Evolutionary conservation across 169 alveolate genomes (phyloP), one percentile per base, ranked within the genome.

Genomic region (Plasmodium fragile): DNA sequence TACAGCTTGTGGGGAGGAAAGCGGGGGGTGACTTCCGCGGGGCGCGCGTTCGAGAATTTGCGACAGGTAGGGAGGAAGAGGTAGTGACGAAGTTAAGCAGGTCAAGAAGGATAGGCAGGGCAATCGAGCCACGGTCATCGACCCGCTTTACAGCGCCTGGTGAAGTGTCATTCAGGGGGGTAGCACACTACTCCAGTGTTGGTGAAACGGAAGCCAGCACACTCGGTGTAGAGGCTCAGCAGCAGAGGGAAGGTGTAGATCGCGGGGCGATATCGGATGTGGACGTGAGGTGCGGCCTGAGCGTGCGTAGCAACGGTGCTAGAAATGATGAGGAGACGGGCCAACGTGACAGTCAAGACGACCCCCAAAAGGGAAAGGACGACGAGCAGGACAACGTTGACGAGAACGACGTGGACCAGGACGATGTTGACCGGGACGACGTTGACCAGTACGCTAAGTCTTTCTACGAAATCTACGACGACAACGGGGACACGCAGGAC

Each of bases 391-490:
- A 39, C n/a, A 28, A 43, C 45, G 45, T 39, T 39, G 83, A 82
- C 32, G 13, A 75, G 36, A 32, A 65, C 7, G 81, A 73, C 10
- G 72, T 25, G 0, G 34, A 55, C 13, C 34, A 53, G 5, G 80
- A 79, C 6, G 84, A 81, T 0, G 79, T 10, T 41, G 52, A 41
- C 52, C 11, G 45, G n/a, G 91, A 69, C 25, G 81, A 73, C 18
- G 90, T 73, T 30, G 73, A 53, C 65, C 39, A 70, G 25, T 32
- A 70, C 30, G n/a, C 36, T 7, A 81, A 77, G 41, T 89, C 95
- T 0, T 55, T 92, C 82, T 94, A 95, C 65, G 93, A 92, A 70
- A 94, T 93, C 7, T 92, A 92, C 6, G 93, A 94, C 10, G 93
- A 92, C 43, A 84, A 92, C 25, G 92, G 83, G 3, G 95, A 92